Base-by-base conservation (phyloP, 2,329 filamentous ascomycete genomes). In the Fusarium praegraminearum region DNA sequence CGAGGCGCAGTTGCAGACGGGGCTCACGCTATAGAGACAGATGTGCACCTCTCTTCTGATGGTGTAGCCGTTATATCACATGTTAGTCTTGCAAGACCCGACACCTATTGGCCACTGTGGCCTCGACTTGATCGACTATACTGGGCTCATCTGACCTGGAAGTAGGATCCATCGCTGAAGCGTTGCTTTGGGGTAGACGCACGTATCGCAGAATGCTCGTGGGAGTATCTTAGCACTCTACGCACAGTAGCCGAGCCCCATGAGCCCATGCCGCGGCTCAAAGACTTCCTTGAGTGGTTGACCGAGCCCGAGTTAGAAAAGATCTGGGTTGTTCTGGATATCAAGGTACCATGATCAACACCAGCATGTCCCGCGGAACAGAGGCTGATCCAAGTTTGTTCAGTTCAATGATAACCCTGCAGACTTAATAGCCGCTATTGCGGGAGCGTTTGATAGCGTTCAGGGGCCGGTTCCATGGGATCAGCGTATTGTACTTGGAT, bases 21-120 rank as follows among this genome's bases (percentile, higher is more conserved):
- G 22, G 89, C 92, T 0, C 88, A 97, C 74, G 95, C 91, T 0
- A 83, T 98, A 30, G 95, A 98, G 82, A 97, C 93, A 20, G 95
- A 98, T 75, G 80, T 98, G 11, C 94, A 97, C 77, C 80, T 98
- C 35, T 90, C 93, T 16, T 89, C 86, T 65, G 95, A 98, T 75
- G 90, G 91, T 9, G 90, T 97, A 0, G 91, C 97, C 1, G 93
- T 98, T 12, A 81, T 98, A 41, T 93, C 91, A 46, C 94, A 97
- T 83, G 91, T 93, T 80, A 78, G 84, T 50, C 13, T 30, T 30
- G 28, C 28, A 16, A 62, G 40, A 8, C 8, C 5, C 24, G 5
- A 9, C 24, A 20, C 26, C n/a, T 18, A 18, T n/a, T 32, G 20
- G 20, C 33, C 26, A 36, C 30, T 45, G 38, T 10, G 24, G 28